Percentiles rank a stretch among this genome's conserved stretches.
Conservation (phyloP, 805 yeast species). For the Saturnispora hagleri region DNA sequence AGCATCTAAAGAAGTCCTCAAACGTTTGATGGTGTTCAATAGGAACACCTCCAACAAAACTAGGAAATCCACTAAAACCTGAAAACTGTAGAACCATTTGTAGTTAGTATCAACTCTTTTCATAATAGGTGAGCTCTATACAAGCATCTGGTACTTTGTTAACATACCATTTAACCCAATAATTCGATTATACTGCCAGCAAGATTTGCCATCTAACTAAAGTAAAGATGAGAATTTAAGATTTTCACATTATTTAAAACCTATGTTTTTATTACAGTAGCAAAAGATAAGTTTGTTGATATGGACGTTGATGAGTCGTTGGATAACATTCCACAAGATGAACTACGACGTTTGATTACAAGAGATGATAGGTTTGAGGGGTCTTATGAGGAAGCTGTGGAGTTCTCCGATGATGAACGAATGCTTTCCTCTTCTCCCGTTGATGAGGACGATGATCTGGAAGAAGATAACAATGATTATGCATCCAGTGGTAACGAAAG, state of each 20-base stretch:
- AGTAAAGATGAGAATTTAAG: background rate
- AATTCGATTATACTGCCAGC: background rate
- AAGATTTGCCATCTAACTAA: background rate
- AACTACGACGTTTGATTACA: slow-evolving; percentile 22
- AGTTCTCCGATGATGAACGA: slow-evolving; percentile 17
- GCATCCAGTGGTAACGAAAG: slow-evolving; percentile 4
- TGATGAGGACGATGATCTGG: slow-evolving; percentile 16
- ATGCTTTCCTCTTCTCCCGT: background rate
- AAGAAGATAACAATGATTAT: slow-evolving; percentile 8
- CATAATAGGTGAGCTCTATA: background rate
- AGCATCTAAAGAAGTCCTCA: slow-evolving; percentile 85
- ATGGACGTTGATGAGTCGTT: slow-evolving; percentile 10
- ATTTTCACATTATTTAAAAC: background rate
- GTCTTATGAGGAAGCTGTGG: slow-evolving; percentile 30
- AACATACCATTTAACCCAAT: slow-evolving; percentile 9
- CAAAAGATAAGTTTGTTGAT: background rate
- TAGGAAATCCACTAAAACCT: slow-evolving; percentile 18
- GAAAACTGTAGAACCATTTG: slow-evolving; percentile 16
- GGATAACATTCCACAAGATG: slow-evolving; percentile 19
- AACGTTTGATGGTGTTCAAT: slow-evolving; percentile 33
- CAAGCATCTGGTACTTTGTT: background rate
- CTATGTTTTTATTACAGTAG: background rate
- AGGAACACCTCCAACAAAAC: slow-evolving; percentile 12
- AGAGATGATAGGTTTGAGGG: slow-evolving; percentile 22
- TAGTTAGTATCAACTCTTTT: slow-evolving; percentile 6